Evolutionary conservation across 495 filamentous ascomycete species (phyloP), one percentile per base, ranked within the genome.

Genomic region (Penicillium simplicissimum): DNA sequence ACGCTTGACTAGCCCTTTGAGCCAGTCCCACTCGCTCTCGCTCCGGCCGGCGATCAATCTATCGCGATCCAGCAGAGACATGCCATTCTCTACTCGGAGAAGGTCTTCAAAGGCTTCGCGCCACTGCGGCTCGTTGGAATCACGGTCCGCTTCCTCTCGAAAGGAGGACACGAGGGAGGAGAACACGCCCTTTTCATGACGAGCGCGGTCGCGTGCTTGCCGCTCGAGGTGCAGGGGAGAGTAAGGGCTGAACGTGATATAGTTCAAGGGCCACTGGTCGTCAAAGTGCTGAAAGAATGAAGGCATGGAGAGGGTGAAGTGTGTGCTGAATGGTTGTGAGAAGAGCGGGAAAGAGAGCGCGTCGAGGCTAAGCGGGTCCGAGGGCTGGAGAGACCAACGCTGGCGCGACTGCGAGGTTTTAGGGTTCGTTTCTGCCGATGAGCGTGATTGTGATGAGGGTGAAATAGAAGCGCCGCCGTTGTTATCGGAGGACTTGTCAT

Each of bases 21-120:
- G 25, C 79, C 79, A 81, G 8, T 77, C 73, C 8, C 66, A 65
- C 9, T 67, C 70, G 21, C 64, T 59, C 57, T 79, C 74, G 0
- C 35, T 56, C 53, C 65, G 74, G 28, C 54, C 60, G 8, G 65
- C 58, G 1, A 61, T 55, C n/a, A 58, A 23, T 2, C 62, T 42
- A 34, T 72, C 68, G 28, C 57, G 69, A 47, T 79, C 76, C 6
- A 80, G 66, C 74, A 84, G 74, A 6, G 73, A 68, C 58, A 79
- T 76, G 49, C 79, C 83, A 52, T 80, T 81, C 37, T 82, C 72
- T 2, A 84, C 69, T 25, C 74, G 71, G 10, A 86, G 55, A 10
- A 86, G 72, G 67, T 86, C 84, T 61, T 85, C 83, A 58, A 85
- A 85, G 0, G 84, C 84, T 52, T 80, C 76, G 15, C 81, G 75